phyloP scores from a whole-genome alignment of 768 basidiomycete genomes.

The Termitomyces sp. region DNA sequence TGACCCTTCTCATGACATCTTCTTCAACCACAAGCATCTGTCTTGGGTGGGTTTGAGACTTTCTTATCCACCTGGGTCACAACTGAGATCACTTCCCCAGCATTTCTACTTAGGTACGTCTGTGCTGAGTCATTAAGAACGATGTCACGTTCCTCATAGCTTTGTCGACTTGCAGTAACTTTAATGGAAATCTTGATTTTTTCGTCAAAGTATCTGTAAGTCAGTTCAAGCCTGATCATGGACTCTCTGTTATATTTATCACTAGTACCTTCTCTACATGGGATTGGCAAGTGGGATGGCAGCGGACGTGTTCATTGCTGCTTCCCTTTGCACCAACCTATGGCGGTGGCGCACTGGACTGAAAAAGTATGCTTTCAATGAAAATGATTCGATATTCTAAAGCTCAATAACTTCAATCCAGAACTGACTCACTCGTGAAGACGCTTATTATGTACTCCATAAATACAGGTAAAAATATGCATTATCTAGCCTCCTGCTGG shows the following conservation, averaged over 20 bases:
- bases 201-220: constrained; percentile 2
- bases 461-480: constrained; percentile 3
- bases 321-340: constrained; percentile 7
- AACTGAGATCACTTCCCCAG: not conserved
- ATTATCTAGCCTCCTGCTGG: not conserved
- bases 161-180: not conserved
- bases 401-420: not conserved
- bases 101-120: not conserved
- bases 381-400: not conserved
- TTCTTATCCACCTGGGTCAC: not conserved
- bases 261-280: constrained; percentile 13
- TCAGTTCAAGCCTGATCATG: not conserved
- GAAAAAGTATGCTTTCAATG: not conserved
- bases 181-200: not conserved
- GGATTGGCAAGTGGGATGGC: constrained; percentile 8
- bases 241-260: not conserved
- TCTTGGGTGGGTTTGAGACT: not conserved
- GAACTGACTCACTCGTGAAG: constrained; percentile 5
- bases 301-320: constrained; percentile 10
- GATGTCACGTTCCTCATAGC: not conserved
- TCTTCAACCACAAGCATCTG: not conserved
- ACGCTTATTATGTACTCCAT: constrained; percentile 9
- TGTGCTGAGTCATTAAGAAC: not conserved
- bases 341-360: constrained; percentile 4
- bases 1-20: not conserved